These are phyloP conservation scores for Chaetomium globosum DNA, from an alignment of 2,329 filamentous ascomycete species.

Conservation along the genomic window DNA sequence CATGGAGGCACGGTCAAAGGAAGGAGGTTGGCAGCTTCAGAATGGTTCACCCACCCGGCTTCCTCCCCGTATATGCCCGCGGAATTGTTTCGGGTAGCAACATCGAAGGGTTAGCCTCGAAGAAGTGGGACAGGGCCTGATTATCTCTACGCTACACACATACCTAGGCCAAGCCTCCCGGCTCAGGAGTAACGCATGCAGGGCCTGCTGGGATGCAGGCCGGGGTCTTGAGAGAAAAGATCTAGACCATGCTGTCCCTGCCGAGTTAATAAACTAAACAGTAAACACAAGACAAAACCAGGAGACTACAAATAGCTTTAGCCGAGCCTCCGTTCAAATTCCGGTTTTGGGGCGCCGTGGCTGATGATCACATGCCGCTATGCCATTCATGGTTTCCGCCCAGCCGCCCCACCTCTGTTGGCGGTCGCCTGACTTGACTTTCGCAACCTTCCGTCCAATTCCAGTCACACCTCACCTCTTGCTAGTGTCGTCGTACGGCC, in stretches of 20 bases:
- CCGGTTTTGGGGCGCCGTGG: slow-evolving; percentile 2
- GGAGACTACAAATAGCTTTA: neutral
- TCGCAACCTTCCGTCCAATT: slow-evolving; percentile 23
- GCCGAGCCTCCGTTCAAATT: neutral
- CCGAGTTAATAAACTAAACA: neutral
- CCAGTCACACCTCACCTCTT: slow-evolving; percentile 15
- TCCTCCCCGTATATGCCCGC: neutral
- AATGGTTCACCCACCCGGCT: neutral
- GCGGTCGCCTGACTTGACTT: slow-evolving; percentile 18
- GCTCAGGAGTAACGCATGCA: neutral
- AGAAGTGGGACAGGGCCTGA: neutral
- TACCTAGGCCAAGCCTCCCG: neutral
- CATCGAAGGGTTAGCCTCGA: neutral
- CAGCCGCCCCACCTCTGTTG: slow-evolving; percentile 13
- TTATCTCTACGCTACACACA: neutral
- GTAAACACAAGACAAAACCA: neutral
- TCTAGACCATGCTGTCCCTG: neutral
- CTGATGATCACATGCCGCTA: slow-evolving; percentile 23
- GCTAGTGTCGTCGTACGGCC: slow-evolving; percentile 24
- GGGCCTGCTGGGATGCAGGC: neutral
- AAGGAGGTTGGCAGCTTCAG: neutral
- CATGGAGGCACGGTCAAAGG: neutral
- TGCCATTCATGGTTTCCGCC: neutral
- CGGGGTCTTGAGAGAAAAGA: neutral
- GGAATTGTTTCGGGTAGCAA: neutral